A percentile compares a stretch with the other conserved stretches of the same genome.
phyloP scores from a whole-genome alignment of 164 flowering plant genomes.

The Hamamelis virginiana region DNA sequence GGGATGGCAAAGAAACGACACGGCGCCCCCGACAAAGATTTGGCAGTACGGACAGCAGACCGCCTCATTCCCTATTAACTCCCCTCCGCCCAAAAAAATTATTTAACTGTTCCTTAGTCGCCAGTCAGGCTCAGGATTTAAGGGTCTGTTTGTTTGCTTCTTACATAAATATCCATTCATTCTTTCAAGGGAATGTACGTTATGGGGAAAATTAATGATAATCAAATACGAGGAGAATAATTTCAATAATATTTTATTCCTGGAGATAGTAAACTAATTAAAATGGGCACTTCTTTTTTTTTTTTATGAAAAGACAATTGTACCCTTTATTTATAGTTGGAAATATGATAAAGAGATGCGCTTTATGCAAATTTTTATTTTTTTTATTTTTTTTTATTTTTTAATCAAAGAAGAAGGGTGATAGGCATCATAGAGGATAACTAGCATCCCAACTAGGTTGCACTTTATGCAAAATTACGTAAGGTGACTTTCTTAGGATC shows the following conservation, averaged over 20 bases:
- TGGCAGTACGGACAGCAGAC: conserved; percentile 41
- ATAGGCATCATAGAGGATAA: too few relatives aligned
- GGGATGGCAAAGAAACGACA: conserved; percentile 19
- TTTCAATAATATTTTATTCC: not conserved
- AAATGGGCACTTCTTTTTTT: too few relatives aligned
- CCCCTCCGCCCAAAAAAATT: conserved; percentile 5
- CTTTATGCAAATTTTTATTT: too few relatives aligned
- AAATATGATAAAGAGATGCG: too few relatives aligned
- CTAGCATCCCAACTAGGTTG: too few relatives aligned
- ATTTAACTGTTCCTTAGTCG: not conserved
- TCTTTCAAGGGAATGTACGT: conserved; percentile 26
- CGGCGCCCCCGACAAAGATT: conserved; percentile 44
- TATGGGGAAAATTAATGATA: conserved; percentile 16
- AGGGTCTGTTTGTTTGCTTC: conserved; percentile 31
- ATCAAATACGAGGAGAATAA: conserved; percentile 20
- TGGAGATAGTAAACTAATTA: too few relatives aligned
- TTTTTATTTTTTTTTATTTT: too few relatives aligned
- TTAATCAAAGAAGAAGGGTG: too few relatives aligned
- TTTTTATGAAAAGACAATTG: too few relatives aligned
- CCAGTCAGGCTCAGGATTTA: conserved; percentile 21
- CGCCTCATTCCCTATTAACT: conserved; percentile 12
- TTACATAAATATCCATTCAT: conserved; percentile 16
- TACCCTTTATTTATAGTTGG: too few relatives aligned
- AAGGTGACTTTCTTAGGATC: too few relatives aligned
- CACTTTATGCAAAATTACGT: too few relatives aligned